A percentile compares a stretch with the other conserved stretches of the same genome.
phyloP scores from a whole-genome alignment of 1,139 yeast species.

The Pichia sp. region DNA sequence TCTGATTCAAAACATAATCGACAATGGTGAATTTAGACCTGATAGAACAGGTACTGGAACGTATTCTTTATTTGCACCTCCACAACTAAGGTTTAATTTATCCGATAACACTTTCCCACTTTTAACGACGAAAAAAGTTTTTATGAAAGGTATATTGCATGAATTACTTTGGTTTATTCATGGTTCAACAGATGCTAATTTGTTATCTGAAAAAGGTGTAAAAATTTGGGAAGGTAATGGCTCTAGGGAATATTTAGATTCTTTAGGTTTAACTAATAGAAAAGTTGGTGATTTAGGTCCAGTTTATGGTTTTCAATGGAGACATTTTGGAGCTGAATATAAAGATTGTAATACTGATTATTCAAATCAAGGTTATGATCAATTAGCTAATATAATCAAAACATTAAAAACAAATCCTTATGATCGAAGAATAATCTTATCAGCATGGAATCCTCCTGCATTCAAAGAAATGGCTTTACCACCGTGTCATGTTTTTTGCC shows the following conservation, averaged over 20 bases:
- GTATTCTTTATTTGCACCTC: conserved; percentile 84
- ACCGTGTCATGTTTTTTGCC: conserved; percentile 96
- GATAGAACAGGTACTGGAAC: conserved; percentile 99
- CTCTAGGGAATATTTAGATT: conserved; percentile 84
- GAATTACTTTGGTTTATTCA: conserved; percentile 89
- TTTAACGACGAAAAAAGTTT: conserved; percentile 87
- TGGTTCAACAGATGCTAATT: conserved; percentile 84
- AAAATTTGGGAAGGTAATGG: conserved; percentile 99
- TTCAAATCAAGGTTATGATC: conserved; percentile 84
- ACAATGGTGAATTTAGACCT: conserved; percentile 82
- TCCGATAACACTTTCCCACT: conserved; percentile 73
- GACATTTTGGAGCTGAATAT: conserved; percentile 95
- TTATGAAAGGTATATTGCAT: conserved; percentile 79
- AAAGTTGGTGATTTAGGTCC: conserved; percentile 96
- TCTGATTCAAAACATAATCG: conserved; percentile 67
- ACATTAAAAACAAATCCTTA: conserved; percentile 83
- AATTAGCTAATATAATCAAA: conserved; percentile 70
- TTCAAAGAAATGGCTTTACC: conserved; percentile 92
- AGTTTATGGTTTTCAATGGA: conserved; percentile 98
- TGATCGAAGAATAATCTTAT: conserved; percentile 86
- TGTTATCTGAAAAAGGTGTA: conserved; percentile 73
- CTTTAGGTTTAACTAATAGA: conserved; percentile 70
- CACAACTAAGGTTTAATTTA: conserved; percentile 80
- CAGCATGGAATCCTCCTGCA: conserved; percentile 99
- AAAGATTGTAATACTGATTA: conserved; percentile 81